Percentiles rank a stretch among this genome's conserved stretches.
These are phyloP conservation scores for Phalaenopsis aphrodite DNA, from an alignment of 106 monocot genomes.

Conservation along the genomic window DNA sequence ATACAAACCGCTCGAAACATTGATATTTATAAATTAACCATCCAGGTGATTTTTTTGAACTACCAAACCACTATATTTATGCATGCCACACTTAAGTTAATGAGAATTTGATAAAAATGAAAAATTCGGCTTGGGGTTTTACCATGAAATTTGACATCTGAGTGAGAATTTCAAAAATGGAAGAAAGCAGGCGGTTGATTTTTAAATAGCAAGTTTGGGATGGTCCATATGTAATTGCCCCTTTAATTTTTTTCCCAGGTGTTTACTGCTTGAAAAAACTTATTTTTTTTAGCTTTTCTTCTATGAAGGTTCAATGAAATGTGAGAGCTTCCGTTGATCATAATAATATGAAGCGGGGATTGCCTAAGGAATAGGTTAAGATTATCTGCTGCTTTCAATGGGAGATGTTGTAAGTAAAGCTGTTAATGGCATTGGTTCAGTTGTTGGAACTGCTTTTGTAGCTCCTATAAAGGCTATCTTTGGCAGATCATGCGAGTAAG, in stretches of 20 bases:
- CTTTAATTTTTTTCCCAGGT: background rate
- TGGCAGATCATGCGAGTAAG: constrained; percentile 59
- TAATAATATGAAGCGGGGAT: background rate
- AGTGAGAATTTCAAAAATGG: too few species aligned
- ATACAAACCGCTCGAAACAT: too few species aligned
- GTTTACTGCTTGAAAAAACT: background rate
- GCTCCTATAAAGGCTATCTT: constrained; percentile 59
- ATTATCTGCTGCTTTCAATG: constrained; percentile 14
- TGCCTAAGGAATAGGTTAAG: background rate
- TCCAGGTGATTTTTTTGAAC: too few species aligned
- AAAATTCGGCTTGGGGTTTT: too few species aligned
- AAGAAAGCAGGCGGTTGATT: too few species aligned
- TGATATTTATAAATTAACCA: too few species aligned
- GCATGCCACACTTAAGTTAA: too few species aligned
- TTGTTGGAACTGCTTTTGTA: constrained; percentile 36
- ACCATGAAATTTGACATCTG: too few species aligned
- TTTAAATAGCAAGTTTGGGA: too few species aligned
- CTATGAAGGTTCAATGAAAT: background rate
- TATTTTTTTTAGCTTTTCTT: background rate
- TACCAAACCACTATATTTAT: too few species aligned
- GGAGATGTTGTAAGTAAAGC: constrained; percentile 42
- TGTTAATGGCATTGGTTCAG: constrained; percentile 30
- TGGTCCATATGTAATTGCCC: too few species aligned
- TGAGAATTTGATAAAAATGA: too few species aligned
- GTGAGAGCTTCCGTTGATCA: background rate